Evolutionary conservation across 2,329 filamentous ascomycete genomes (phyloP).

Genomic region (Colletotrichum graminicola): DNA sequence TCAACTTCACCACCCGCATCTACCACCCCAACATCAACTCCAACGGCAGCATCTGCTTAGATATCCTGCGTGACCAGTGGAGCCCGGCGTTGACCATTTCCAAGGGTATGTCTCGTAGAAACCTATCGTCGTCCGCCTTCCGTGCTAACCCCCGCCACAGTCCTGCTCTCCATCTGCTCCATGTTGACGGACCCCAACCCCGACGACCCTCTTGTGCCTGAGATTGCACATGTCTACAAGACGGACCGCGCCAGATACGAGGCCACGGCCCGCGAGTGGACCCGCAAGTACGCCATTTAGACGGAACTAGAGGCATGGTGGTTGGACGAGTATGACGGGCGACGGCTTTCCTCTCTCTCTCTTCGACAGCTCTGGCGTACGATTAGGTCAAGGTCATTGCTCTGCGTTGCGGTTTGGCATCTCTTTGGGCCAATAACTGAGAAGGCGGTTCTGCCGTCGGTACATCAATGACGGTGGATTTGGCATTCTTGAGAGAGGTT

Average conservation of each 20-base stretch:
- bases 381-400: slow-evolving; percentile 41
- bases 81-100: slow-evolving; percentile 98
- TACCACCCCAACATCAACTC: slow-evolving; percentile 99
- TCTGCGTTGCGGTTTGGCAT: slow-evolving; percentile 41
- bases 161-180: slow-evolving; percentile 98
- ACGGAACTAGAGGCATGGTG: slow-evolving; percentile 42
- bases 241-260: slow-evolving; percentile 96
- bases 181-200: slow-evolving; percentile 99
- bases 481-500: slow-evolving; percentile 36
- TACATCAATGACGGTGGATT: slow-evolving; percentile 20
- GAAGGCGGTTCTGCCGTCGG: slow-evolving; percentile 18
- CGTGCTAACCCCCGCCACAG: slow-evolving; percentile 59
- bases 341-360: slow-evolving; percentile 41
- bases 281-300: slow-evolving; percentile 97
- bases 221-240: slow-evolving; percentile 99
- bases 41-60: slow-evolving; percentile 98
- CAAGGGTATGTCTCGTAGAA: slow-evolving; percentile 76
- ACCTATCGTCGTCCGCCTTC: neutral
- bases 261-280: slow-evolving; percentile 97
- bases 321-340: slow-evolving; percentile 38
- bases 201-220: slow-evolving; percentile 96
- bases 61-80: slow-evolving; percentile 99
- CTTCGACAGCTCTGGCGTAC: slow-evolving; percentile 40
- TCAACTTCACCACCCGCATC: slow-evolving; percentile 99
- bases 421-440: slow-evolving; percentile 34